Evolutionary conservation across 2,329 filamentous ascomycete species (phyloP).

Genomic region (Pseudopyricularia javanii): DNA sequence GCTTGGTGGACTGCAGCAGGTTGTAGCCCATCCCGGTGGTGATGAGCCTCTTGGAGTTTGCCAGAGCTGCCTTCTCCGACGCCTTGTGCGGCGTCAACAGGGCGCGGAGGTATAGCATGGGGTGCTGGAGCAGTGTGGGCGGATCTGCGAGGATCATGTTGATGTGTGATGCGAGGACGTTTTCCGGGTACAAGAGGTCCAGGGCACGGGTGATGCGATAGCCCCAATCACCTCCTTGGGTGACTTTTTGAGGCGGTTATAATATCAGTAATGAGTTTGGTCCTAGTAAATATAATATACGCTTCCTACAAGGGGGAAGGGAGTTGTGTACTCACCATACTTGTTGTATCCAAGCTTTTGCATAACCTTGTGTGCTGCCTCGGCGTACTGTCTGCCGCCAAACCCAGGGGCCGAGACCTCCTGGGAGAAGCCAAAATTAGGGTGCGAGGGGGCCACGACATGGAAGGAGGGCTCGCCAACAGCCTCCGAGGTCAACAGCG

Average conservation of each 20-base stretch:
- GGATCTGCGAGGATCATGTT: constrained; percentile 37
- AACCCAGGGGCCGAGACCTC: constrained; percentile 38
- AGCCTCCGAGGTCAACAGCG: constrained; percentile 23
- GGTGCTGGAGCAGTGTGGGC: constrained; percentile 37
- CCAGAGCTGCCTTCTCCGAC: constrained; percentile 36
- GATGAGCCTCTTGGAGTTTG: constrained; percentile 5
- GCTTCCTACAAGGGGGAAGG: too few relatives aligned
- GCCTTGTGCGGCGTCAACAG: constrained; percentile 38
- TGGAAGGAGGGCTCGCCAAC: constrained; percentile 33
- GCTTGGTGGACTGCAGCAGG: constrained; percentile 50
- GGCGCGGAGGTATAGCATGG: constrained; percentile 44
- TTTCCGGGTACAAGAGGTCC: constrained; percentile 42
- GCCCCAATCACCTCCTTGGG: constrained; percentile 62
- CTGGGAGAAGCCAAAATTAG: constrained; percentile 37
- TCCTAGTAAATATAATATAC: too few relatives aligned
- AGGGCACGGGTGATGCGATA: constrained; percentile 52
- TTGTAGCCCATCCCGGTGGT: constrained; percentile 47
- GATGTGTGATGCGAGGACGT: constrained; percentile 47
- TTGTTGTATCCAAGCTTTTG: constrained; percentile 49
- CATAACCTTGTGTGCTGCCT: constrained; percentile 58
- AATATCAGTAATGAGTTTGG: too few relatives aligned
- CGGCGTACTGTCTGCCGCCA: constrained; percentile 45
- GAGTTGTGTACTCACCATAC: constrained; percentile 35
- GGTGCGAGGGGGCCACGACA: constrained; percentile 44
- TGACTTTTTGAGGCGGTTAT: constrained; percentile 13